Percentiles rank a stretch among this genome's conserved stretches.
These are phyloP conservation scores for Mentha longifolia DNA, from an alignment of 257 asterid genomes.

Conservation along the genomic window DNA sequence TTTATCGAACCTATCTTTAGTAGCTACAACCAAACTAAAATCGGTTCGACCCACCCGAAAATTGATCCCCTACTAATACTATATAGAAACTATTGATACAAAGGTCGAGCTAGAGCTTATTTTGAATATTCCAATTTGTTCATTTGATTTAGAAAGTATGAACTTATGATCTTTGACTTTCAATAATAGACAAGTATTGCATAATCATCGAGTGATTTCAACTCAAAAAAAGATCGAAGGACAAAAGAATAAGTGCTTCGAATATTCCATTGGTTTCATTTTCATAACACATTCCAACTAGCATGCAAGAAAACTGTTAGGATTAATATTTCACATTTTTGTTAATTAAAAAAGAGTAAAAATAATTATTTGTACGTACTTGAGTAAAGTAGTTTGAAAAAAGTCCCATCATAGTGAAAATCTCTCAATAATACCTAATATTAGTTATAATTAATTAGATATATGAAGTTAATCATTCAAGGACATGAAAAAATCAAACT, in stretches of 20 bases:
- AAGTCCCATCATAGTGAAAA: not conserved
- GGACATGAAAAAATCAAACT: not conserved
- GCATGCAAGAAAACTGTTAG: not conserved
- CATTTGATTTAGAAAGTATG: too few species aligned
- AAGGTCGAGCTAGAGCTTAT: too few species aligned
- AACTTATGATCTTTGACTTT: constrained; percentile 5
- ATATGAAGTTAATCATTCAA: not conserved
- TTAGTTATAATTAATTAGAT: not conserved
- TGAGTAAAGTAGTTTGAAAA: too few species aligned
- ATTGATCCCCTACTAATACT: too few species aligned
- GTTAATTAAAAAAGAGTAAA: too few species aligned
- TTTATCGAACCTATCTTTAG: too few species aligned
- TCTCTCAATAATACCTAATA: too few species aligned
- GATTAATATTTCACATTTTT: too few species aligned
- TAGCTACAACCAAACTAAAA: too few species aligned
- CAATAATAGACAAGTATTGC: not conserved
- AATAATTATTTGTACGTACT: not conserved
- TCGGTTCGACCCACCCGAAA: too few species aligned
- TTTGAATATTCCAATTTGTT: too few species aligned
- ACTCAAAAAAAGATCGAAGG: not conserved
- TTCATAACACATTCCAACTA: not conserved
- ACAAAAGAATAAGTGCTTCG: not conserved
- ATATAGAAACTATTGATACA: too few species aligned
- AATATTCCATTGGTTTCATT: constrained; percentile 1
- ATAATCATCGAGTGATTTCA: not conserved